Evolutionary conservation across 352 stramenopile species (phyloP), one percentile per base, ranked within the genome.

Genomic region (Phytophthora uliginosa): DNA sequence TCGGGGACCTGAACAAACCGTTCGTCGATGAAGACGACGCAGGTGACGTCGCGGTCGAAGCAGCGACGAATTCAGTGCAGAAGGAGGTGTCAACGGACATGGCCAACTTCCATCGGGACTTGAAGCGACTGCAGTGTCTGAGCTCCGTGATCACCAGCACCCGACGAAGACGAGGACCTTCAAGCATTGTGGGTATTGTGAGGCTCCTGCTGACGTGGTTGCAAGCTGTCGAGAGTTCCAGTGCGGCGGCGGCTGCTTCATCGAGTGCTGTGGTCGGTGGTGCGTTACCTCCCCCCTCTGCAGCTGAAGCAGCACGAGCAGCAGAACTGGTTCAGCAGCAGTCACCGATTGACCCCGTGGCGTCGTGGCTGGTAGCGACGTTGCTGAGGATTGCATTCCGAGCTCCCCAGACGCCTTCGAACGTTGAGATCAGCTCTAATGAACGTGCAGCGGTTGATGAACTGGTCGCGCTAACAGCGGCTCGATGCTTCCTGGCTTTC

Each of bases 331-430:
- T 52, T 42, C 59, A 67, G 61, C 50, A 72, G 20, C 58, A 68
- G 33, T 72, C 64, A 2, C 60, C 61, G 52, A 61, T 66, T 50
- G 62, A 63, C 28, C 53, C 64, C 18, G 65, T 86, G 0, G 77
- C 69, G 0, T 84, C 75, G 15, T 91, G 86, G 84, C 75, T 93
- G 0, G 73, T 79, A 6, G 86, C 78, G 24, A 81, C 74, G 5
- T 26, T 89, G 5, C 42, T 93, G 31, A 34, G 62, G 3, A 51
- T 73, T n/a, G 70, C 78, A 1, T 76, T 93, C 5, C 57, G 71
- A 45, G 50, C 40, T 3, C 22, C 68, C 51, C 40, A 57, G 38
- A 36, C 20, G 22, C 40, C 17, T 45, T 60, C 31, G 51, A 75
- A 38, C 24, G 36, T 20, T 42, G 66, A 75, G 4, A 20, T 75